Conservation (phyloP, 176 grass and related monocot genomes). For the Bothriochloa decipiens region DNA sequence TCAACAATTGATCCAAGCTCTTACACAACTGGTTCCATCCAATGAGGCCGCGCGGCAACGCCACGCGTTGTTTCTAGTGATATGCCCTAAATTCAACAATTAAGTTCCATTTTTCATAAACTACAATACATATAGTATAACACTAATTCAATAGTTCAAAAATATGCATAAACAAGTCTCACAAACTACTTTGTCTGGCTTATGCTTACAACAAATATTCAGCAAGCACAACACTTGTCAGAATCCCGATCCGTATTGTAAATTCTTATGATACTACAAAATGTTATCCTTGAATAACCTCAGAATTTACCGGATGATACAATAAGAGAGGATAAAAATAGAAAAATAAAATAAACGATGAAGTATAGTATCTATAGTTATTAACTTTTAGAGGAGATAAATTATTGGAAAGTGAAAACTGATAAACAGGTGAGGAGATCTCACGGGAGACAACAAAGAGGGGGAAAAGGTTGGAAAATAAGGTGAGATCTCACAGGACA, state of each 20-base stretch:
- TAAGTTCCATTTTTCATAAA: not conserved
- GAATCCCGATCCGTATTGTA: not conserved
- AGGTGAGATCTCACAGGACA: not conserved
- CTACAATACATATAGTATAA: not conserved
- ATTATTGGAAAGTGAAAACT: not conserved
- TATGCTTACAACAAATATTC: not conserved
- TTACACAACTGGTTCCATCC: too few species aligned
- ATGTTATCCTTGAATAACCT: not conserved
- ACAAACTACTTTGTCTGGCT: not conserved
- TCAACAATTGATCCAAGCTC: too few species aligned
- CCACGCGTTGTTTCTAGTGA: too few species aligned
- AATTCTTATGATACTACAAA: not conserved
- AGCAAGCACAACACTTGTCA: not conserved
- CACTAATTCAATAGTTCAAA: not conserved
- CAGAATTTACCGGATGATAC: not conserved
- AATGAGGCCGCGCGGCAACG: too few species aligned
- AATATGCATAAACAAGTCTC: not conserved
- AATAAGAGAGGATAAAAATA: not conserved
- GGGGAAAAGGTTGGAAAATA: not conserved
- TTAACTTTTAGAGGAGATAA: not conserved
- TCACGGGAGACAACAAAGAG: not conserved
- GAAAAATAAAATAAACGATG: not conserved
- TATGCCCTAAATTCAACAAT: not conserved
- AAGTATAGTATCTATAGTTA: not conserved
- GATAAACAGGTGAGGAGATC: not conserved